Conservation (phyloP, 169 alveolate species). For the Plasmodium berghei region DNA sequence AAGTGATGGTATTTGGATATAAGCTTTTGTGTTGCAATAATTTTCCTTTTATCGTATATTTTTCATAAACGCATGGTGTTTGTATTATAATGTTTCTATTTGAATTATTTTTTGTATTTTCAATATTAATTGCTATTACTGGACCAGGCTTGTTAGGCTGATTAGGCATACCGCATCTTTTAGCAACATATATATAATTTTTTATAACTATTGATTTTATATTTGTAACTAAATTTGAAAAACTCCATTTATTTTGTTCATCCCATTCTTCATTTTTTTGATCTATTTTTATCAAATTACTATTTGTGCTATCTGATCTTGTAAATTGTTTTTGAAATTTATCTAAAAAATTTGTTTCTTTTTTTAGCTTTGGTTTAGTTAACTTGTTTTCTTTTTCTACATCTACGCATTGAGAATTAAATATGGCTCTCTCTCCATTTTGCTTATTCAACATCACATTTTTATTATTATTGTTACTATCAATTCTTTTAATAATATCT, state of each 20-base stretch:
- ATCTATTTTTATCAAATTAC: conserved; percentile 46
- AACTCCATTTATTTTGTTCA: conserved; percentile 58
- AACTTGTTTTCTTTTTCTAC: not conserved
- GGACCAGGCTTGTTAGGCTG: conserved; percentile 78
- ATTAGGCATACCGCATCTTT: conserved; percentile 64
- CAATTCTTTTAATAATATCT: too few relatives aligned
- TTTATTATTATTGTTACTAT: too few relatives aligned
- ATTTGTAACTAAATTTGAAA: conserved; percentile 53
- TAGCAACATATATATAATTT: conserved; percentile 71
- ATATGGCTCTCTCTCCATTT: too few relatives aligned
- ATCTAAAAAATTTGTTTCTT: conserved; percentile 1
- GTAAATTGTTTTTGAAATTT: conserved; percentile 2
- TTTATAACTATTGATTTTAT: conserved; percentile 60
- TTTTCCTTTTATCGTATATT: conserved; percentile 56
- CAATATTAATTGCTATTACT: conserved; percentile 64
- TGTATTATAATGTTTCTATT: conserved; percentile 38
- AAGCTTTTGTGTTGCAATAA: conserved; percentile 82
- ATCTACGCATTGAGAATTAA: too few relatives aligned
- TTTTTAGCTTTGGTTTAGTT: not conserved
- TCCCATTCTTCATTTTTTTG: conserved; percentile 71
- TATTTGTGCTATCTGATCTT: conserved; percentile 41
- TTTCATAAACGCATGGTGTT: conserved; percentile 77
- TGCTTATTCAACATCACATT: too few relatives aligned
- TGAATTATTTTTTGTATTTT: conserved; percentile 22
- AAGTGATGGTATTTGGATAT: conserved; percentile 84